Evolutionary conservation across 2,329 filamentous ascomycete species (phyloP).

Genomic region (Diaporthe destruens): DNA sequence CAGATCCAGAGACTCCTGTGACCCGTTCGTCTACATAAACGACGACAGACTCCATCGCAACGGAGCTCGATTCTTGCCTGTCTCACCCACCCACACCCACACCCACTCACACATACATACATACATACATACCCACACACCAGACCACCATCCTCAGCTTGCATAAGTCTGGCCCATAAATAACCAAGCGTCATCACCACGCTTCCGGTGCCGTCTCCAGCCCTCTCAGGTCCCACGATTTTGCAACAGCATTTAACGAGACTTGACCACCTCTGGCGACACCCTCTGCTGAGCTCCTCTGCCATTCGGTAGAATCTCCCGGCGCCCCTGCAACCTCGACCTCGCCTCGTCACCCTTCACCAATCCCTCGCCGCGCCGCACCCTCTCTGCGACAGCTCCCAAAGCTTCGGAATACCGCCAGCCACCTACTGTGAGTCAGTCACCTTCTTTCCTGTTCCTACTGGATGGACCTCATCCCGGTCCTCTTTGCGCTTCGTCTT

Average conservation of each 20-base stretch:
- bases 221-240: conserved; percentile 42
- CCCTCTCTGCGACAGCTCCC: conserved; percentile 37
- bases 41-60: conserved; percentile 29
- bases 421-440: conserved; percentile 50
- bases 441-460: conserved; percentile 39
- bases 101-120: too few species aligned
- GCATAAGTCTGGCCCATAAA: conserved; percentile 44
- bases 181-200: conserved; percentile 42
- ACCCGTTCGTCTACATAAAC: conserved; percentile 11
- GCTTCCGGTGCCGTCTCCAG: conserved; percentile 47
- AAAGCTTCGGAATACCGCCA: conserved; percentile 25
- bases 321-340: conserved; percentile 46
- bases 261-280: conserved; percentile 42
- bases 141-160: conserved; percentile 36
- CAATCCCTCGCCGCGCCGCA: conserved; percentile 46
- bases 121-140: neutral
- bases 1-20: conserved; percentile 35
- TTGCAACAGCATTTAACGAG: conserved; percentile 41
- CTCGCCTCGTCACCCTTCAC: conserved; percentile 42
- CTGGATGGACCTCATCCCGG: neutral
- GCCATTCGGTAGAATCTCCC: conserved; percentile 46
- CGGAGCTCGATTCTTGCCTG: conserved; percentile 5
- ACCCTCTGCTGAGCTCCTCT: conserved; percentile 43
- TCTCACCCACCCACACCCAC: conserved; percentile 12
- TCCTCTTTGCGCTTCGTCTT: neutral